These are phyloP conservation scores for Coprinopsis cinerea DNA, from an alignment of 768 basidiomycete genomes.

Conservation along the genomic window DNA sequence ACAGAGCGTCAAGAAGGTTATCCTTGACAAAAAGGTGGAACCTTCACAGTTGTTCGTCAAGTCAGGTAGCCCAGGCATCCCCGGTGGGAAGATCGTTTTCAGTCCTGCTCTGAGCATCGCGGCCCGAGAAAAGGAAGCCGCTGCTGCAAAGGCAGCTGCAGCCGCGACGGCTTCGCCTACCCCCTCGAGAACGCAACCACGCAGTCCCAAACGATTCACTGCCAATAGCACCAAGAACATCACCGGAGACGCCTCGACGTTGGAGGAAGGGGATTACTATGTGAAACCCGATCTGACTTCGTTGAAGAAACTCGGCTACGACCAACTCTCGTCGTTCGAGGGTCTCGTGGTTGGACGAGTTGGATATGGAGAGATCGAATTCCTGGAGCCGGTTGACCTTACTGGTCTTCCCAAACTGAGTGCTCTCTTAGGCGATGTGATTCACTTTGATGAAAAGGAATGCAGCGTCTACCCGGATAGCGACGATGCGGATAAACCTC, in stretches of 20 bases:
- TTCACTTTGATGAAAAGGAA: constrained; percentile 88
- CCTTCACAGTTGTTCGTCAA: constrained; percentile 62
- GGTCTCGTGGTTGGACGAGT: constrained; percentile 86
- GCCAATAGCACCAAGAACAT: constrained; percentile 28
- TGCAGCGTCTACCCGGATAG: constrained; percentile 91
- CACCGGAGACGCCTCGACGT: constrained; percentile 30
- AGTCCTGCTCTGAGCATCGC: constrained; percentile 72
- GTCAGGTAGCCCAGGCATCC: constrained; percentile 38
- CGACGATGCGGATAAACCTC: constrained; percentile 79
- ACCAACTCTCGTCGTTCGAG: constrained; percentile 66
- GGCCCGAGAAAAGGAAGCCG: constrained; percentile 66
- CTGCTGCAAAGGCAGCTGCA: constrained; percentile 25
- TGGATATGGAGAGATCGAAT: constrained; percentile 87
- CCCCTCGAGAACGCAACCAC: constrained; percentile 30
- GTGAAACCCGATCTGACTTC: constrained; percentile 72
- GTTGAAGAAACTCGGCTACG: constrained; percentile 65
- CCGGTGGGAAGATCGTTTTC: constrained; percentile 58
- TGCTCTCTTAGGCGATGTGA: constrained; percentile 78
- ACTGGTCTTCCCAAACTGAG: constrained; percentile 77
- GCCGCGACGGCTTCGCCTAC: constrained; percentile 24
- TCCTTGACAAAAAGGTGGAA: constrained; percentile 80
- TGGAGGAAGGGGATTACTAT: constrained; percentile 89
- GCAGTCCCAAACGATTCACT: constrained; percentile 38
- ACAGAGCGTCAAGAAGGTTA: constrained; percentile 89
- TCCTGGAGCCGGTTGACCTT: constrained; percentile 76